These are phyloP conservation scores for Kalmusia sp. DNA, from an alignment of 2,329 filamentous ascomycete genomes.

Conservation along the genomic window DNA sequence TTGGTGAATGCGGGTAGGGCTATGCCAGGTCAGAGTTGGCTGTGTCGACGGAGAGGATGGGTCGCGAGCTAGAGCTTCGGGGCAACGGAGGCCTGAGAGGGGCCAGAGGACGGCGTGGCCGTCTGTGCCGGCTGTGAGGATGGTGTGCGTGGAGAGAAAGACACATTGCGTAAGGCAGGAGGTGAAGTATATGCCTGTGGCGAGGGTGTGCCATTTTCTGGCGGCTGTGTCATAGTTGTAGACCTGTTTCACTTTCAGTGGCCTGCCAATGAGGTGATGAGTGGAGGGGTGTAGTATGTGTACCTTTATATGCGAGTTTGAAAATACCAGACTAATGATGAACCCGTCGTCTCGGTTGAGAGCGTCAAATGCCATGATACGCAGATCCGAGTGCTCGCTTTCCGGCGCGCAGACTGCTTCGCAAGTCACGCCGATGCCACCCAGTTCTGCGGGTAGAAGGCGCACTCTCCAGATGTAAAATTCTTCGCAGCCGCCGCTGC, in stretches of 20 bases:
- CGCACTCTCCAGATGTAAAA: conserved; percentile 82
- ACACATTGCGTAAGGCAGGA: conserved; percentile 73
- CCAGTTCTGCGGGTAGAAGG: conserved; percentile 54
- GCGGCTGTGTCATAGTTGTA: conserved; percentile 48
- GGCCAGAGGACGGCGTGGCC: conserved; percentile 73
- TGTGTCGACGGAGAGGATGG: too few species aligned
- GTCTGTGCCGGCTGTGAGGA: conserved; percentile 81
- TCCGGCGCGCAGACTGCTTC: conserved; percentile 59
- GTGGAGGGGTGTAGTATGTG: conserved; percentile 12
- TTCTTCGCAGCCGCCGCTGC: conserved; percentile 86
- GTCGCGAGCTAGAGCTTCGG: too few species aligned
- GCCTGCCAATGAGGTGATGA: neutral
- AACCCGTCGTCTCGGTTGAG: conserved; percentile 47
- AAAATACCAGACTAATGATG: conserved; percentile 76
- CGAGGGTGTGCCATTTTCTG: conserved; percentile 46
- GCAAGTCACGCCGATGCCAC: conserved; percentile 61
- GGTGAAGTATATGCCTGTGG: conserved; percentile 53
- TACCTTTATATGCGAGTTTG: conserved; percentile 79
- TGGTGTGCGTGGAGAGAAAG: conserved; percentile 45
- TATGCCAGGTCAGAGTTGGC: conserved; percentile 33
- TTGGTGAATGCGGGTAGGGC: conserved; percentile 68
- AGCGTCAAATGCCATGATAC: conserved; percentile 82
- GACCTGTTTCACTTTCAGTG: conserved; percentile 43
- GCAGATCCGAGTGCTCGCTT: conserved; percentile 68
- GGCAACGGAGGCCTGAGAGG: conserved; percentile 3